Evolutionary conservation across 2,329 filamentous ascomycete genomes (phyloP), one percentile per base, ranked within the genome.

Genomic region (Pseudogymnoascus sp.): DNA sequence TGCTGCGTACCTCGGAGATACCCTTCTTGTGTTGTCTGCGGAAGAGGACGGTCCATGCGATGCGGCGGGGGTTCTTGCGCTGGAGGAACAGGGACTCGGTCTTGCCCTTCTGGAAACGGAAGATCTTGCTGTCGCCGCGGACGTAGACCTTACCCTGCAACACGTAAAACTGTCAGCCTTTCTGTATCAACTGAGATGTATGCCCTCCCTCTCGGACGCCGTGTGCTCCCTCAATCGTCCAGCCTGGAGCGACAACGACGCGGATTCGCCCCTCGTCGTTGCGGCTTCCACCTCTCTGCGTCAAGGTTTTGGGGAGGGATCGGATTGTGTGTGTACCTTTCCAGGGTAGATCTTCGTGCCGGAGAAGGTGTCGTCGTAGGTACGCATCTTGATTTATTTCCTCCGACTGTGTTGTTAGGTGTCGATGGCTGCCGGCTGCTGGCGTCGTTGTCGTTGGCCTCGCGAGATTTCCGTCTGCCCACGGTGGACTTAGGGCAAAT

Each of bases 51-150:
- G 94, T 99, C 94, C 94, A 99, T 73, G 93, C 88, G 81, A 99
- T 97, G 79, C 93, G 92, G 81, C 94, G 93, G 79, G 94, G 94
- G 88, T 99, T 99, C 91, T 99, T 99, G 86, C 94, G 93, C 87
- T 99, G 94, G 74, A 97, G 91, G 88, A 99, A 99, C 73, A 99
- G 91, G 73, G 92, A 96, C 84, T 99, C 94, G 82, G 91, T 93
- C 85, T 99, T 99, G 85, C 94, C 92, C 83, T 96, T 97, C 83
- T 96, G 92, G 90, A 99, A 99, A 79, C 94, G 92, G 90, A 99
- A 99, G 86, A 97, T 88, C 87, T 97, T 99, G 92, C 90, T 96
- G 87, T 99, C 94, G 78, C 93, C 92, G 82, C 94, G 92, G 86
- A 99, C 84, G 85, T 93, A 99, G 84, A 99, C 90, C 86, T 97